Evolutionary conservation across 2,329 filamentous ascomycete genomes (phyloP).

Genomic region (Fusarium pseudonygamai): DNA sequence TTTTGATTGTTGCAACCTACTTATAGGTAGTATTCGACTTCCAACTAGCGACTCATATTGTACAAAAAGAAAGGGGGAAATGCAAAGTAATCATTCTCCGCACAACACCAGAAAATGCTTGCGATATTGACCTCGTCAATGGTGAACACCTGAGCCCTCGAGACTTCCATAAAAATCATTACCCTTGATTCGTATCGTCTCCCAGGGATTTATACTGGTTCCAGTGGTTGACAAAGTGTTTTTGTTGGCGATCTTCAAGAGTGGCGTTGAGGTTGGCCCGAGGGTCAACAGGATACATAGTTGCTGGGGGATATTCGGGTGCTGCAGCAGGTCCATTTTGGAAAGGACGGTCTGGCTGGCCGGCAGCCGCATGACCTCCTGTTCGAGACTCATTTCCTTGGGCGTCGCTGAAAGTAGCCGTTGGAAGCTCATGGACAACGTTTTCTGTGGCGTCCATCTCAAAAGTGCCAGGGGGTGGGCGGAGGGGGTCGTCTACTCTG

Average conservation of each 20-base stretch:
- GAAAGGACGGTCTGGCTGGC: slow-evolving; percentile 3
- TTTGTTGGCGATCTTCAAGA: slow-evolving; percentile 41
- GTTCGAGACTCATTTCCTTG: slow-evolving; percentile 8
- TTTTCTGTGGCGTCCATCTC: slow-evolving; percentile 51
- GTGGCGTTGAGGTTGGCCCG: slow-evolving; percentile 49
- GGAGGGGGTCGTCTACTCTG: slow-evolving; percentile 41
- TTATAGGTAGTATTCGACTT: slow-evolving; percentile 18
- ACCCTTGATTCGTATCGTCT: neutral
- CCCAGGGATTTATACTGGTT: slow-evolving; percentile 46
- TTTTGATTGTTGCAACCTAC: slow-evolving; percentile 25
- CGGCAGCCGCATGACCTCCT: neutral
- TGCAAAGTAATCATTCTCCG: slow-evolving; percentile 37
- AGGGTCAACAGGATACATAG: slow-evolving; percentile 41
- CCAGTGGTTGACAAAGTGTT: slow-evolving; percentile 51
- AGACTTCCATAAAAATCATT: neutral
- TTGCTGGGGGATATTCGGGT: slow-evolving; percentile 9
- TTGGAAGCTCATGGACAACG: slow-evolving; percentile 48
- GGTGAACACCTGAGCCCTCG: neutral
- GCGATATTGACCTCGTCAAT: slow-evolving; percentile 1
- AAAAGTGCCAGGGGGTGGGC: slow-evolving; percentile 44
- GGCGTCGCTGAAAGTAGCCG: slow-evolving; percentile 27
- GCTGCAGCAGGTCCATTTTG: slow-evolving; percentile 10
- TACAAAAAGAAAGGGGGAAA: slow-evolving; percentile 35
- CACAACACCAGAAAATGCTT: slow-evolving; percentile 40
- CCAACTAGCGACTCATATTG: slow-evolving; percentile 28